These are phyloP conservation scores for Xenosphaeropsis pyriputrescens DNA, from an alignment of 2,329 filamentous ascomycete genomes.

Conservation along the genomic window DNA sequence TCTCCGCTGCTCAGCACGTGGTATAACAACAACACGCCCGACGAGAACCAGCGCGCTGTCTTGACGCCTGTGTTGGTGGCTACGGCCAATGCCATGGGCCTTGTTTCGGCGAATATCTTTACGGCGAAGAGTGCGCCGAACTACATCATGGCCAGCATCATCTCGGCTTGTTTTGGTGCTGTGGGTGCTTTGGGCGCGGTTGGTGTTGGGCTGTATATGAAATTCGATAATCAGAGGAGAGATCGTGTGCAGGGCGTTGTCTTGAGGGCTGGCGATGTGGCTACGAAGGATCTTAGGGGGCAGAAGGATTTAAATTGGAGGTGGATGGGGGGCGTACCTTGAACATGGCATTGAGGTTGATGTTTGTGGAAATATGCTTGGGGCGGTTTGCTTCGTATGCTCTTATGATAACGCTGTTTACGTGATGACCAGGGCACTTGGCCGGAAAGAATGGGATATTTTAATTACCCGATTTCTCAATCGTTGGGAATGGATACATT, in stretches of 20 bases:
- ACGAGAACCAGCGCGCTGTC: constrained; percentile 57
- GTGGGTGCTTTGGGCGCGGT: constrained; percentile 38
- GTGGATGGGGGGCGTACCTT: constrained; percentile 6
- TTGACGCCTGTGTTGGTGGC: constrained; percentile 62
- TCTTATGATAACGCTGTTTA: no score
- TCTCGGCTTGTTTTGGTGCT: constrained; percentile 49
- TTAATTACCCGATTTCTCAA: no score
- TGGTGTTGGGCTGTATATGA: constrained; percentile 47
- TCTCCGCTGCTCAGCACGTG: constrained; percentile 48
- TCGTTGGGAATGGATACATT: no score
- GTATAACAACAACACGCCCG: constrained; percentile 75
- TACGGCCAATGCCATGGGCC: constrained; percentile 62
- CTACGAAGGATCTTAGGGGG: constrained; percentile 3
- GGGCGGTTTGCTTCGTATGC: no score
- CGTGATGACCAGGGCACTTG: no score
- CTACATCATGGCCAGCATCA: constrained; percentile 51
- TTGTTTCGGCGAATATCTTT: constrained; percentile 57
- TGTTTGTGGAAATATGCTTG: no score
- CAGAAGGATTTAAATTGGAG: constrained; percentile 5
- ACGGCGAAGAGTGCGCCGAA: constrained; percentile 45
- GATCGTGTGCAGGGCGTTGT: constrained; percentile 24
- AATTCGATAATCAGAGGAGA: constrained; percentile 45
- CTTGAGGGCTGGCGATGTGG: constrained; percentile 4
- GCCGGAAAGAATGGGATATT: no score
- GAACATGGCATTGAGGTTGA: no score